Percentiles rank a stretch among this genome's conserved stretches.
These are phyloP conservation scores for Styphnolobium japonicum DNA, from an alignment of 306 rosid species.

Conservation along the genomic window DNA sequence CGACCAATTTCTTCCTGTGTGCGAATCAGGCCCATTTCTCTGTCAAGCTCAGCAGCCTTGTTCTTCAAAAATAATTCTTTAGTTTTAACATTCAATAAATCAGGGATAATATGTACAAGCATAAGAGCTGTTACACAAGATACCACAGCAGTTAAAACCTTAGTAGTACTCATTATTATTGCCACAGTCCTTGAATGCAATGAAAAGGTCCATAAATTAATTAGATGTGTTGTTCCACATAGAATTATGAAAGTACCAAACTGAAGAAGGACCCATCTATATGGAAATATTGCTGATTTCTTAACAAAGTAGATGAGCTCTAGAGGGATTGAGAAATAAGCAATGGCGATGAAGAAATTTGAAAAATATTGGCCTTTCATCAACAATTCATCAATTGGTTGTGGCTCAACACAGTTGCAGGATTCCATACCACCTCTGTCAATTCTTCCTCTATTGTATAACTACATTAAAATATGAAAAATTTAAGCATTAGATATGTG, in stretches of 20 bases:
- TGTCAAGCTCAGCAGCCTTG: slow-evolving; percentile 81
- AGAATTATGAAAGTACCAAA: slow-evolving; percentile 82
- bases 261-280: slow-evolving; percentile 86
- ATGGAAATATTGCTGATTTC: slow-evolving; percentile 78
- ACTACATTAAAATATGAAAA: slow-evolving; percentile 35
- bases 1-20: slow-evolving; percentile 84
- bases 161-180: slow-evolving; percentile 64
- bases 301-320: slow-evolving; percentile 79
- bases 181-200: slow-evolving; percentile 68
- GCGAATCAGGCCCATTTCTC: slow-evolving; percentile 80
- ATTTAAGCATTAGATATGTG: background rate
- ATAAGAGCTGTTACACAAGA: slow-evolving; percentile 78
- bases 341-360: slow-evolving; percentile 71
- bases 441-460: slow-evolving; percentile 28
- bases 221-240: slow-evolving; percentile 84
- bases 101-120: slow-evolving; percentile 84
- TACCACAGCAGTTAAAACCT: slow-evolving; percentile 76
- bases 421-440: slow-evolving; percentile 50
- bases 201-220: slow-evolving; percentile 66
- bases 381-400: slow-evolving; percentile 67
- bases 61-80: slow-evolving; percentile 73
- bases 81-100: slow-evolving; percentile 72
- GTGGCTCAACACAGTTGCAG: slow-evolving; percentile 78
- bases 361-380: slow-evolving; percentile 77
- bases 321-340: slow-evolving; percentile 76